phyloP scores from a whole-genome alignment of 306 rosid genomes.

The Canavalia ensiformis region DNA sequence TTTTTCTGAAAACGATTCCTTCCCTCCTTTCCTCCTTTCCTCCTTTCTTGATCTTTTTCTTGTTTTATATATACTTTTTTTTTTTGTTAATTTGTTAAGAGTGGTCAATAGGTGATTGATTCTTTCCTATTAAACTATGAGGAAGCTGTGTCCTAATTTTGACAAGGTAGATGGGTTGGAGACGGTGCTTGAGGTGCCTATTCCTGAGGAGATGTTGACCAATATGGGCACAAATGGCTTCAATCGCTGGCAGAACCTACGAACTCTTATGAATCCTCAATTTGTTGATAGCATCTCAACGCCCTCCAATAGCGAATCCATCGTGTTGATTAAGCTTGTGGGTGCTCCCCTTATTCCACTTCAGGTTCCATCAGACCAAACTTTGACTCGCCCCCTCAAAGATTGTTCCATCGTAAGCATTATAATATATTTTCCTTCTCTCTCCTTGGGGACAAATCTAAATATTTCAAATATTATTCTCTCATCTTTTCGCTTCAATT shows the following conservation, averaged over 20 bases:
- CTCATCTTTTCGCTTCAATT: too few relatives aligned
- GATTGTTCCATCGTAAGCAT: constrained; percentile 75
- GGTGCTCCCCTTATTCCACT: constrained; percentile 87
- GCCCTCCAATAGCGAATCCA: constrained; percentile 66
- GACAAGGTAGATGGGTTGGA: constrained; percentile 83
- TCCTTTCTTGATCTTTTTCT: constrained; percentile 35
- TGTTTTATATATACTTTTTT: not conserved
- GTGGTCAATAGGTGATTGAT: not conserved
- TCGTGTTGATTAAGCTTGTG: constrained; percentile 84
- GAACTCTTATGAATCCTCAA: constrained; percentile 71
- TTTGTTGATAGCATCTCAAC: constrained; percentile 50
- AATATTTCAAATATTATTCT: too few relatives aligned
- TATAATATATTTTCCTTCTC: not conserved
- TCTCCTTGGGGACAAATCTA: not conserved
- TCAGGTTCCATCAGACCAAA: constrained; percentile 64
- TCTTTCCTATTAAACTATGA: constrained; percentile 49
- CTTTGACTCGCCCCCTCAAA: constrained; percentile 70
- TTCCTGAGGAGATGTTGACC: constrained; percentile 86
- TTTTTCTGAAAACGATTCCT: constrained; percentile 12
- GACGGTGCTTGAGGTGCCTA: constrained; percentile 87
- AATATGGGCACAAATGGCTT: constrained; percentile 65
- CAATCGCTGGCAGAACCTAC: constrained; percentile 72
- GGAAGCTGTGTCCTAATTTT: constrained; percentile 86
- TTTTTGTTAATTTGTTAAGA: not conserved
- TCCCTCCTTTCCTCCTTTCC: constrained; percentile 44